A percentile compares a stretch with the other conserved stretches of the same genome.
phyloP scores from a whole-genome alignment of 2,329 filamentous ascomycete genomes.

The Raffaelea ambrosiae region DNA sequence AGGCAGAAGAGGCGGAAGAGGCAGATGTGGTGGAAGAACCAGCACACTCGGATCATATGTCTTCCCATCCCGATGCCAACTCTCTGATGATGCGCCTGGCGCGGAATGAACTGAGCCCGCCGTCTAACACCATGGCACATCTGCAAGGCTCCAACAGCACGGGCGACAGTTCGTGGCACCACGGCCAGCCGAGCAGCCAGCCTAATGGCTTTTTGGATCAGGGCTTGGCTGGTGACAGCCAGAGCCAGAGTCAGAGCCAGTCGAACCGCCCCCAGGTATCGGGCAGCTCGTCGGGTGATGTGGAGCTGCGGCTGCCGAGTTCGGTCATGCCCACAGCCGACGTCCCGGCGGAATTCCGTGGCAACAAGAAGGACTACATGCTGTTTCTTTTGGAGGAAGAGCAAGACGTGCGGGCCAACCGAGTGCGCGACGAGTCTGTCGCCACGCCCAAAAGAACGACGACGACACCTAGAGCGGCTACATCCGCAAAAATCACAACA shows the following conservation, averaged over 20 bases:
- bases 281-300: slow-evolving; percentile 1
- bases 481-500: too few relatives aligned
- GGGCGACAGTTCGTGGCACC: slow-evolving; percentile 5
- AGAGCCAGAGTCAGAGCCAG: not conserved
- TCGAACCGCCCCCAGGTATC: not conserved
- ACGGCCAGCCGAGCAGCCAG: slow-evolving; percentile 6
- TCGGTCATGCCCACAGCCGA: slow-evolving; percentile 1
- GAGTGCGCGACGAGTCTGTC: too few relatives aligned
- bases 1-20: too few relatives aligned
- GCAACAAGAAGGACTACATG: not conserved
- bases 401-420: too few relatives aligned
- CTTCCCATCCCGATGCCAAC: not conserved
- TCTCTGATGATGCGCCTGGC: not conserved
- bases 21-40: too few relatives aligned
- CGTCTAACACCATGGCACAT: not conserved
- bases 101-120: not conserved
- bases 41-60: too few relatives aligned
- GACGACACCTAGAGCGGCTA: too few relatives aligned
- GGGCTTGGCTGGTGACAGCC: not conserved
- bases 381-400: not conserved
- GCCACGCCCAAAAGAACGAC: too few relatives aligned
- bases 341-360: slow-evolving; percentile 4
- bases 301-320: slow-evolving; percentile 3
- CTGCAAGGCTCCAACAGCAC: not conserved
- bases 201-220: not conserved